Base-by-base conservation (phyloP, 2,329 filamentous ascomycete species). In the Hypocreales sp. region DNA sequence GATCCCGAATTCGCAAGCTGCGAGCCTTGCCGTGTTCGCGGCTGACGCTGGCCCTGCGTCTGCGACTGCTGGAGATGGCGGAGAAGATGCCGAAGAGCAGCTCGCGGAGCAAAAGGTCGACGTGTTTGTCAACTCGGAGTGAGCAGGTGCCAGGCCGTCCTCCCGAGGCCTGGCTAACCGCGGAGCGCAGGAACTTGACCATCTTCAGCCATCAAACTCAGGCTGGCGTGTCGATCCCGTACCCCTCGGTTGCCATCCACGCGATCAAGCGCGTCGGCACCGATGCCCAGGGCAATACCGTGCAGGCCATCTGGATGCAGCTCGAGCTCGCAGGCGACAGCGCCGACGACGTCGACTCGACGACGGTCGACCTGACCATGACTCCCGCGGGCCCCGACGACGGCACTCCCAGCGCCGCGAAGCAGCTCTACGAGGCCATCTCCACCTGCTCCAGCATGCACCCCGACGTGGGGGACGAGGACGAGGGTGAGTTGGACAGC, bases 401-500 rank as follows among this genome's bases (percentile, higher is more conserved):
- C n/a, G 33, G 34, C 9, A 33, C 43, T n/a, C 29, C 40, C n/a
- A 41, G 39, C 29, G 17, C 35, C 24, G 36, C 44, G 34, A 43
- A 40, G 37, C 33, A 62, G 28, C 60, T 82, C 18, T 86, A 73
- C 52, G 63, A 67, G 12, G 79, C 80, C 20, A 71, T 86, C 34
- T 74, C 78, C 2, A 65, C 64, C 14, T 86, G 80, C 52, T 79
- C 79, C 4, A 77, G 86, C 41, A 55, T 86, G 10, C 74, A 86
- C 43, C 79, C 79, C 0, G 79, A 84, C 39, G 72, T 72, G 0
- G 56, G 59, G n/a, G 56, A 60, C 8, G 67, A 62, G 4, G 68
- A 64, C 7, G 65, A 64, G 0, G 70, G 69, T 6, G 56, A 62
- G 5, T 56, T 60, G 21, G 63, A 64, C 30, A 53, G 62, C 15